Base-by-base conservation (phyloP, 2,329 filamentous ascomycete species). In the Phialophora verrucosa region DNA sequence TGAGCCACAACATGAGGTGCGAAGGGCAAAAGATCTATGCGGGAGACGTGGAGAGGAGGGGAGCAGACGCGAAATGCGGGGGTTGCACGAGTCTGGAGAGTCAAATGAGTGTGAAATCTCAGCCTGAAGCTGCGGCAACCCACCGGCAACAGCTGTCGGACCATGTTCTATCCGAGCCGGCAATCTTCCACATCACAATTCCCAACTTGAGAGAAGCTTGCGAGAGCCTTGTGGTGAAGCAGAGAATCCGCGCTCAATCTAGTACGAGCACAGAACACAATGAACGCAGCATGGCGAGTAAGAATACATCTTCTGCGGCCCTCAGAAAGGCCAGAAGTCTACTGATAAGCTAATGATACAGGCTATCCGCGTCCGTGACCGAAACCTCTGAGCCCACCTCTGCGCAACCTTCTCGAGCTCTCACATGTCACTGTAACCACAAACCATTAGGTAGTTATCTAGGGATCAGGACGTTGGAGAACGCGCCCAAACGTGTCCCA, bases 291-390 rank as follows among this genome's bases (percentile, higher is more conserved):
- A 20, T 32, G 38, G 38, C 27, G 14, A 56, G 25, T 56, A 56
- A 50, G 11, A 55, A 4, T 42, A 62, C 23, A 29, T 44, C 23
- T n/a, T 12, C 23, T 49, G 20, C 2, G 31, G 14, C 17, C 17
- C 32, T 32, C 20, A 29, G 20, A n/a, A 44, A 6, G 25, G 31
- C 38, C 14, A 11, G 31, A 25, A 38, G 23, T 49, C 47, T 61
- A 61, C 47, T 49, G 42, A 65, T 58, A 56, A 47, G 51, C 58
- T 61, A 65, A 65, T 61, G 27, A 62, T 65, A 65, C 57, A 53
- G 31, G 51, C 50, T 42, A 56, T 55, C n/a, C 12, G 25, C 17
- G 35, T 27, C 44, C 53, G 7, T 32, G 17, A 55, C 27, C 4
- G 53, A 11, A 23, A 25, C 20, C 10, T 27, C 47, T 12, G 47